A percentile compares a stretch with the other conserved stretches of the same genome.
phyloP scores from a whole-genome alignment of 148 eudicot species.

The Linanthus parryae region DNA sequence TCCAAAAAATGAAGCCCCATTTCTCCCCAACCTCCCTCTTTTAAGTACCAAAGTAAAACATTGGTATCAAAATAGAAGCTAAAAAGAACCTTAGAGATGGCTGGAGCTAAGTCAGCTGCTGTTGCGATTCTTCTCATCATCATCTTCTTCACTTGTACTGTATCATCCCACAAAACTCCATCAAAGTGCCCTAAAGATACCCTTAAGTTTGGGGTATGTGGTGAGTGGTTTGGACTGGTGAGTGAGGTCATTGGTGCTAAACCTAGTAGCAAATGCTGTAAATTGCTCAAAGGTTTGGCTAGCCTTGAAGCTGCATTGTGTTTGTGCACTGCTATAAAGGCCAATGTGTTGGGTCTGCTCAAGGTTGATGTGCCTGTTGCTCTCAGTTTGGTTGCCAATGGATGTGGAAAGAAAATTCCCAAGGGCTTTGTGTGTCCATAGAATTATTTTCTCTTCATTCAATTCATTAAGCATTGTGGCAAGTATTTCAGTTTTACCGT shows the following conservation, averaged over 20 bases:
- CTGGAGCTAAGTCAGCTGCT: constrained; percentile 13
- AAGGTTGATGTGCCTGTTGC: constrained; percentile 59
- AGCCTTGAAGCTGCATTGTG: constrained; percentile 80
- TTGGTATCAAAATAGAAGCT: background rate
- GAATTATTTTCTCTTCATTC: background rate
- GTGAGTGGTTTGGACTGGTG: constrained; percentile 79
- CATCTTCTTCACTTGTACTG: constrained; percentile 23
- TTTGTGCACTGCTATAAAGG: constrained; percentile 79
- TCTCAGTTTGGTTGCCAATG: constrained; percentile 52
- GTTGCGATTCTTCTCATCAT: constrained; percentile 24
- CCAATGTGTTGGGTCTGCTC: constrained; percentile 51
- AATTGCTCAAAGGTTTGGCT: constrained; percentile 54
- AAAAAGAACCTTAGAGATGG: constrained; percentile 18
- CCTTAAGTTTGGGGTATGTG: constrained; percentile 79
- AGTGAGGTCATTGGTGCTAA: constrained; percentile 59
- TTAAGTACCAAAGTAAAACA: background rate
- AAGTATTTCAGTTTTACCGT: too few relatives aligned
- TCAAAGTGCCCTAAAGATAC: constrained; percentile 74
- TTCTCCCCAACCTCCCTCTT: background rate
- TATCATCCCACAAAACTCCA: constrained; percentile 29
- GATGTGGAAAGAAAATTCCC: constrained; percentile 77
- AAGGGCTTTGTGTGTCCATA: constrained; percentile 46
- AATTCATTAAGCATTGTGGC: too few relatives aligned
- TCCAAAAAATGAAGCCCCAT: too few relatives aligned
- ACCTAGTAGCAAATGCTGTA: constrained; percentile 61